These are phyloP conservation scores for Passalora sequoiae DNA, from an alignment of 2,329 filamentous ascomycete genomes.

Conservation along the genomic window DNA sequence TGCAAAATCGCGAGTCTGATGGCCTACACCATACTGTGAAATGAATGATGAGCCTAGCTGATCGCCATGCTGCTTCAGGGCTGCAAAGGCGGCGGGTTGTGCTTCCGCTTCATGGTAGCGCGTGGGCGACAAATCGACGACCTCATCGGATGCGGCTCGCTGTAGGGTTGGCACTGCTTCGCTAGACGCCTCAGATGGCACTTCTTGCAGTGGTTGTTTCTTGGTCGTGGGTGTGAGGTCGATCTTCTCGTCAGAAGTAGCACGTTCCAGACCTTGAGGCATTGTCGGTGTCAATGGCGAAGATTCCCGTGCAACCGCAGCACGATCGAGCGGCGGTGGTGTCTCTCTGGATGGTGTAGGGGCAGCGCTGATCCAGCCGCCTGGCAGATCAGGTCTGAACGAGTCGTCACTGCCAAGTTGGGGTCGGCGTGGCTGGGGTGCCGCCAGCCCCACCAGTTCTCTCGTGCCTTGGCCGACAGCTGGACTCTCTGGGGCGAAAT, in stretches of 20 bases:
- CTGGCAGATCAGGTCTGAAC: constrained; percentile 50
- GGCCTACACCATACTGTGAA: constrained; percentile 34
- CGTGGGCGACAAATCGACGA: neutral
- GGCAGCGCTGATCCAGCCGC: constrained; percentile 50
- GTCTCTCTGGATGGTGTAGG: constrained; percentile 38
- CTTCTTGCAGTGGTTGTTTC: constrained; percentile 16
- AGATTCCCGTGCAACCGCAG: neutral
- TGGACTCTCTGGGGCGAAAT: constrained; percentile 7
- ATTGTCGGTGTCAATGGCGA: constrained; percentile 5
- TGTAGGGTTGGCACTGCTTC: neutral
- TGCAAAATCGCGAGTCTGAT: constrained; percentile 34
- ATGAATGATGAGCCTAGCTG: constrained; percentile 46
- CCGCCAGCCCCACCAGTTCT: neutral
- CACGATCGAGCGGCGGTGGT: constrained; percentile 16
- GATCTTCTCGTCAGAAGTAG: constrained; percentile 17
- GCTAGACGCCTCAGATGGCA: neutral
- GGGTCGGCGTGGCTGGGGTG: constrained; percentile 12
- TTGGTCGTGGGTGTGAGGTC: constrained; percentile 34
- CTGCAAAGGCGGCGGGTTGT: constrained; percentile 30
- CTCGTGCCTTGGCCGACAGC: neutral
- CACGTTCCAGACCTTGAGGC: constrained; percentile 6
- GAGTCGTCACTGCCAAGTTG: constrained; percentile 19
- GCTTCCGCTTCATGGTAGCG: neutral
- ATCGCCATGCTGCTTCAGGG: constrained; percentile 44
- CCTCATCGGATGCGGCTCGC: constrained; percentile 1